Evolutionary conservation across 345 rosid species (phyloP), one percentile per base, ranked within the genome.

Genomic region (Balakata baccata): DNA sequence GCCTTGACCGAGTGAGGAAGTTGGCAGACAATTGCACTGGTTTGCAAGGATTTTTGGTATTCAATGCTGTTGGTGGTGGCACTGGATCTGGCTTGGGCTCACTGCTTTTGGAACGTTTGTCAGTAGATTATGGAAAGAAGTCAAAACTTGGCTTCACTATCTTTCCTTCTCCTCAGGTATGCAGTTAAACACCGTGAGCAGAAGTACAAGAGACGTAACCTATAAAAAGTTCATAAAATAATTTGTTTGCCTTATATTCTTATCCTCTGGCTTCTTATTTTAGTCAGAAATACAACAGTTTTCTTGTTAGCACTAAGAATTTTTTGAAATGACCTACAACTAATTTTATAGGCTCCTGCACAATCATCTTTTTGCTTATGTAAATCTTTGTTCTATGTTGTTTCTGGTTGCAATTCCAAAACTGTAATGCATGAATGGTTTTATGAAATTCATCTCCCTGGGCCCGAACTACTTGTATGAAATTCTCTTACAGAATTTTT

Each of bases 21-120:
- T 73, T 91, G 38, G 91, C 97, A 52, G 94, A 91, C 78, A 89
- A 91, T 75, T 89, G 94, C 75, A 91, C 92, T 59, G 97, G 92
- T 67, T 83, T 91, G 84, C 97, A 91, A 84, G 97, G 92, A 7
- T 91, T 89, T 81, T 83, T 91, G 79, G 89, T 87, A 9, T 88
- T 89, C 46, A 86, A 60, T 80, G 94, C 92, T 62, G 97, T 89
- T 74, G 92, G 92, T 59, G 94, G 92, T 45, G 97, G 94, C 53
- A 89, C 97, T 10, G 92, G 97, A 73, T 91, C 91, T 76, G 94
- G 94, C 69, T 79, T 89, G 80, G 91, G 94, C 43, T 91, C 97
- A 8, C 66, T 89, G 51, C 87, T 91, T 45, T 75, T 91, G 86
- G 97, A 91, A 77, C 89, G 90, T 56, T 83, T 91, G 70, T 89